phyloP scores from a whole-genome alignment of 768 basidiomycete species.

The Cystofilobasidium macerans region DNA sequence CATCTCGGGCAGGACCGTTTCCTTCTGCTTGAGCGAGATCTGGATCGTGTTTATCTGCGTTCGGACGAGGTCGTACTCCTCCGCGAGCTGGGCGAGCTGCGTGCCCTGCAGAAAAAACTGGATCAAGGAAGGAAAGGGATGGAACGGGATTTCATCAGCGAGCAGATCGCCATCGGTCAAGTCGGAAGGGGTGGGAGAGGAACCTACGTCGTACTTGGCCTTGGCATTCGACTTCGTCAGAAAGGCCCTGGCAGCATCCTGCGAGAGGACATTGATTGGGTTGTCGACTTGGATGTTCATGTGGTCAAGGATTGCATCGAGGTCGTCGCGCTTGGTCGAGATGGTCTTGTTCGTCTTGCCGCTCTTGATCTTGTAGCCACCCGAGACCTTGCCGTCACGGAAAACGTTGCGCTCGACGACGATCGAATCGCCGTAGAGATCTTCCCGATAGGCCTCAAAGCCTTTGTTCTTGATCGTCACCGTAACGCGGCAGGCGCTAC shows the following conservation, averaged over 20 bases:
- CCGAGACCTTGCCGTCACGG: constrained; percentile 55
- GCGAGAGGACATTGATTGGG: constrained; percentile 68
- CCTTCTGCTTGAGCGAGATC: constrained; percentile 58
- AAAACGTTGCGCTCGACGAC: constrained; percentile 69
- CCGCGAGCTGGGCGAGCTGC: constrained; percentile 71
- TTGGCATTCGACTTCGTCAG: constrained; percentile 64
- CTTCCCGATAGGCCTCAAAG: constrained; percentile 71
- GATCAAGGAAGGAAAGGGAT: constrained; percentile 13
- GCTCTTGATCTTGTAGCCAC: constrained; percentile 62
- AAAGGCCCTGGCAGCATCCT: constrained; percentile 68
- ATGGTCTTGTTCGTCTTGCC: constrained; percentile 54
- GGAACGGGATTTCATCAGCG: neutral
- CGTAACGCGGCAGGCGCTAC: constrained; percentile 60
- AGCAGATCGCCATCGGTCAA: neutral
- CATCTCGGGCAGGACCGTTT: constrained; percentile 67
- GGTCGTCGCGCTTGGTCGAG: constrained; percentile 68
- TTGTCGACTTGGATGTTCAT: constrained; percentile 95
- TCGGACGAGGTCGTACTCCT: constrained; percentile 70
- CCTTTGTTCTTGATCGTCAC: constrained; percentile 81
- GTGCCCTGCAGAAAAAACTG: constrained; percentile 94
- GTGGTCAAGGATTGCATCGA: constrained; percentile 79
- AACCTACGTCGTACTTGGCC: constrained; percentile 76
- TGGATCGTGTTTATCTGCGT: constrained; percentile 60
- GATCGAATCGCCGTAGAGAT: constrained; percentile 78
- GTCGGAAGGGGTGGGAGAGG: neutral